Evolutionary conservation across 2,329 filamentous ascomycete genomes (phyloP), one percentile per base, ranked within the genome.

Genomic region (Paradendryphiella salina): DNA sequence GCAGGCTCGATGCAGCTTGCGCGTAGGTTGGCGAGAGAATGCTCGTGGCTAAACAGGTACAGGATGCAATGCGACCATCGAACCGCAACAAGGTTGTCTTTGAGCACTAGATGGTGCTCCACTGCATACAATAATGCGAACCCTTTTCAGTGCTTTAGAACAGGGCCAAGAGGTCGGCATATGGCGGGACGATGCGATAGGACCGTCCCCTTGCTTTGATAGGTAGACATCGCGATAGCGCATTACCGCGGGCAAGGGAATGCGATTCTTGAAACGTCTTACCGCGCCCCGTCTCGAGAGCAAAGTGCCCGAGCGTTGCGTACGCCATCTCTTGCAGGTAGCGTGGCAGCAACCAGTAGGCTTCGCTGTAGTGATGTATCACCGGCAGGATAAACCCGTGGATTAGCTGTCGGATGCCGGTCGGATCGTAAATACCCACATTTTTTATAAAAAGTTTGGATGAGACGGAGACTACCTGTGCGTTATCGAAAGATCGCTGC

Each of bases 381-480:
- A 26, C 7, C 21, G 21, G 21, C 21, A 23, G 21, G 23, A 6
- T 26, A 33, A 15, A 33, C n/a, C 14, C 10, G n/a, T 9, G 9
- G 11, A 15, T 9, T 33, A 13, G 23, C 23, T 11, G 8, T 18
- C 14, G 13, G 17, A n/a, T 20, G 39, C 18, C 18, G 29, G 7
- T 26, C n/a, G 26, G 13, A 36, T 28, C 13, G 17, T 5, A 8
- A 14, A 40, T 20, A 9, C 18, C 18, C 29, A 18, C 10, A 26
- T 6, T 6, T 38, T 38, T 50, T n/a, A n/a, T n/a, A n/a, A n/a
- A 31, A 18, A 20, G 46, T 50, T 45, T 26, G n/a, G n/a, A 20
- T 8, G 7, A 36, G n/a, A 17, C 20, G n/a, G 17, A 7, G 9
- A 5, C 5, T 20, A 23, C 14, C 8, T 26, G 33, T n/a, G 33